phyloP scores from a whole-genome alignment of 768 basidiomycete species.

The Leccinum aurantiacum region DNA sequence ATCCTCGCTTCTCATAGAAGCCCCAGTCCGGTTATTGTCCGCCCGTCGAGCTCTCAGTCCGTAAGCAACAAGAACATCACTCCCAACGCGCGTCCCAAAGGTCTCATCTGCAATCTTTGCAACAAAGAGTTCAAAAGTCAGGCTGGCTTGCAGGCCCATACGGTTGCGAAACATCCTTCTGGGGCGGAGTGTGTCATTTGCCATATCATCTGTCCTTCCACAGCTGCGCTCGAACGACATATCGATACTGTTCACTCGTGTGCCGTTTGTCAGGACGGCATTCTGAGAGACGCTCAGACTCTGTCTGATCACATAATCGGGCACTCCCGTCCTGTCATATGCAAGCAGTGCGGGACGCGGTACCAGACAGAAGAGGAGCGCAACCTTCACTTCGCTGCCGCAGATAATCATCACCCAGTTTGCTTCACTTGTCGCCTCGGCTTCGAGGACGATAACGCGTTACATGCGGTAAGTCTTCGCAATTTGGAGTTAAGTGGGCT shows the following conservation, averaged over 20 bases:
- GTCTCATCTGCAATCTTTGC: constrained; percentile 22
- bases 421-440: constrained; percentile 36
- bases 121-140: constrained; percentile 21
- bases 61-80: constrained; percentile 6
- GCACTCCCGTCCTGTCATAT: constrained; percentile 28
- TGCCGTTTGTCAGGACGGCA: constrained; percentile 29
- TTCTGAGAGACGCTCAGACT: constrained; percentile 26
- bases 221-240: constrained; percentile 26
- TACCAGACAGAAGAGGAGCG: constrained; percentile 38
- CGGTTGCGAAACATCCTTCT: constrained; percentile 23
- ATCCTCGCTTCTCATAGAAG: constrained; percentile 9
- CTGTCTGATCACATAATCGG: constrained; percentile 31
- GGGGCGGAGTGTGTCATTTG: constrained; percentile 28
- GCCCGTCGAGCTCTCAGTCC: constrained; percentile 22
- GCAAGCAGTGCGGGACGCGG: constrained; percentile 32
- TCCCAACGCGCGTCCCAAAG: constrained; percentile 8
- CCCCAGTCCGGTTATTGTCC: constrained; percentile 15
- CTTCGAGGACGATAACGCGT: constrained; percentile 35
- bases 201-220: constrained; percentile 22
- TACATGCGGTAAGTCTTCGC: constrained; percentile 28
- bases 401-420: constrained; percentile 37
- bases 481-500: constrained; percentile 7
- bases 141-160: constrained; percentile 26
- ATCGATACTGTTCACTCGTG: constrained; percentile 30
- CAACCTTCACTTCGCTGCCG: constrained; percentile 38